Percentiles rank a stretch among this genome's conserved stretches.
These are phyloP conservation scores for Blakeslea trispora DNA, from an alignment of 371 early-diverging fungal species.

Conservation along the genomic window DNA sequence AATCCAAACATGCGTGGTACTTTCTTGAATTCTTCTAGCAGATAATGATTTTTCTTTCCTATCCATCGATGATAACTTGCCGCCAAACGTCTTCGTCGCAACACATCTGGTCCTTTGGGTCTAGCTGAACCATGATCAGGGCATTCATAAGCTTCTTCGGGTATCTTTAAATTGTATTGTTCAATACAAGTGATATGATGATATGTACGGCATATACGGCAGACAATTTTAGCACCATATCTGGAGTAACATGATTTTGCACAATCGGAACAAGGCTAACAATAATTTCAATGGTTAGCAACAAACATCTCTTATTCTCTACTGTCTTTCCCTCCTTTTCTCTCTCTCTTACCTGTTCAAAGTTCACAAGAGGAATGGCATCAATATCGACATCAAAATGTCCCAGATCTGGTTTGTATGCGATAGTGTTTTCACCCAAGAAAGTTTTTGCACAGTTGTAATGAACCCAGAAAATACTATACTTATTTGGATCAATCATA, in stretches of 20 bases:
- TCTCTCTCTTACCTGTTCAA: background rate
- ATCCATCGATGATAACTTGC: background rate
- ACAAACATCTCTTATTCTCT: background rate
- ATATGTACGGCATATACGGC: constrained; percentile 46
- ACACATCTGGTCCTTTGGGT: background rate
- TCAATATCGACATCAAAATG: background rate
- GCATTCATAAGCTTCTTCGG: constrained; percentile 8
- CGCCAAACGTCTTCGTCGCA: background rate
- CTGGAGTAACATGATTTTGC: constrained; percentile 31
- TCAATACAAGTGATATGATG: constrained; percentile 61
- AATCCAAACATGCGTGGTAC: constrained; percentile 2
- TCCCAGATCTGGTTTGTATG: constrained; percentile 7
- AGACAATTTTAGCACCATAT: constrained; percentile 50
- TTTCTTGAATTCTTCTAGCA: background rate
- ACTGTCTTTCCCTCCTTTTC: background rate
- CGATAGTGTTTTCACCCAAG: constrained; percentile 17
- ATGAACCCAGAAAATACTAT: constrained; percentile 45
- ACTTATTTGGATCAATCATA: constrained; percentile 31
- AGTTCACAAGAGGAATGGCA: background rate
- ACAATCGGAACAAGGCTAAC: constrained; percentile 47
- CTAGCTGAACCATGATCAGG: background rate
- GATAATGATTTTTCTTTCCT: background rate
- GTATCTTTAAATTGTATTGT: constrained; percentile 7
- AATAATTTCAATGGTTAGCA: background rate
- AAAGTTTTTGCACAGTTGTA: constrained; percentile 43